Base-by-base conservation (phyloP, 2,329 filamentous ascomycete species). In the Cladosporium phlei region DNA sequence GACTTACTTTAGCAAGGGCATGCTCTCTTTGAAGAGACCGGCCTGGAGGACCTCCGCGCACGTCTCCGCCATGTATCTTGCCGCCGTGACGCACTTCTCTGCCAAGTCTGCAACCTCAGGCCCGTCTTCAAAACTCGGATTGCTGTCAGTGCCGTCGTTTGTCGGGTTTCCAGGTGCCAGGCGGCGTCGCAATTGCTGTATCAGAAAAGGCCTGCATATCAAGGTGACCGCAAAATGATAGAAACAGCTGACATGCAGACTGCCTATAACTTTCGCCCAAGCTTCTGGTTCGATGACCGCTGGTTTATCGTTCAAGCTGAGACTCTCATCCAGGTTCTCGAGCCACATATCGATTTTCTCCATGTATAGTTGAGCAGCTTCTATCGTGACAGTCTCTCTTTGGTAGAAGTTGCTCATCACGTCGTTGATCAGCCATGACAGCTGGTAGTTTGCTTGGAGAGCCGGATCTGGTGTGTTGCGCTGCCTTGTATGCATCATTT, bases 201-300 rank as follows among this genome's bases (percentile, higher is more conserved):
- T n/a, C n/a, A n/a, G n/a, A n/a, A n/a, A n/a, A n/a, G n/a, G n/a
- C n/a, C n/a, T n/a, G n/a, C n/a, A n/a, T n/a, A n/a, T n/a, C 1
- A 80, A 58, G 16, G 78, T 80, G 0, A 80, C 74, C 0, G 76
- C 74, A 46, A 80, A 78, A 52, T 81, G 79, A 53, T 81, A 81
- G 0, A 74, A 63, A 47, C 77, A 80, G 0, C 76, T 74, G 5
- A 81, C 70, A 46, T 80, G 76, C 1, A 78, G 66, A 19, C 52
- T 48, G 2, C 55, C 57, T 11, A 58, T 52, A 38, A 57, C 2
- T 35, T 28, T 19, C 39, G 25, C 16, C 14, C 42, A 9, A 45
- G 42, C 24, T 45, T 45, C 17, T 45, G 32, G 17, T 32, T 32
- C 2, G 3, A 9, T 2, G 10, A 17, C 5, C 6, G 27, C 48